phyloP scores from a whole-genome alignment of 257 asterid genomes.

The Fraxinus excelsior region DNA sequence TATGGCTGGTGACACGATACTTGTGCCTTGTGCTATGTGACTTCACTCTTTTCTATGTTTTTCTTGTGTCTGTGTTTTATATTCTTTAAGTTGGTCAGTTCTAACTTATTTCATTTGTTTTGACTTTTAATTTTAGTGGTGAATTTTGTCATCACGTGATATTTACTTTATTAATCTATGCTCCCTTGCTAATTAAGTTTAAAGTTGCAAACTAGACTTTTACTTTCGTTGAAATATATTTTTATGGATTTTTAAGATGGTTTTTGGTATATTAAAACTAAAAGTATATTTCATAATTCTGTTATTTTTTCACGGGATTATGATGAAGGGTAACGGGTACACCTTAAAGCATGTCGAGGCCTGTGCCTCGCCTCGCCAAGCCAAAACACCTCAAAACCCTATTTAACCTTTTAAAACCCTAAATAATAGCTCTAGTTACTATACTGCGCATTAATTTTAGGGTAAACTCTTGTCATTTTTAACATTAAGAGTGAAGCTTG shows the following conservation, averaged over 20 bases:
- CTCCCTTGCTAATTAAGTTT: not conserved
- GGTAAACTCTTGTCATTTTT: not conserved
- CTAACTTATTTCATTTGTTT: not conserved
- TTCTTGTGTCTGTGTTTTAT: not conserved
- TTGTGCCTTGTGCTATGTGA: not conserved
- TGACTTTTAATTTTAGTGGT: not conserved
- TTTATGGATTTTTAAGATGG: not conserved
- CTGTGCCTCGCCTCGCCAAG: not conserved
- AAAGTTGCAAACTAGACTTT: not conserved
- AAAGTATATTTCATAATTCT: not conserved
- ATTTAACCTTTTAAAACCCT: not conserved
- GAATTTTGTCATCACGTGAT: not conserved
- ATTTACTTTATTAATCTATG: not conserved
- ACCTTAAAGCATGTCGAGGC: not conserved
- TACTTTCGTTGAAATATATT: not conserved
- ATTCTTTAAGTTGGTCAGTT: not conserved
- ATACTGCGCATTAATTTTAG: not conserved
- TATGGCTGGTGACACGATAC: not conserved
- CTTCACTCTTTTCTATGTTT: not conserved
- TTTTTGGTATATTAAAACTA: not conserved
- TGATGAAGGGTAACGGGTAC: not conserved
- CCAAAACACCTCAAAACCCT: not conserved
- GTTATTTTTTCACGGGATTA: not conserved
- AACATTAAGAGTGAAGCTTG: not conserved
- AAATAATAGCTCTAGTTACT: not conserved